Base-by-base conservation (phyloP, 78 protist species). In the Dictyostelium citrinum region DNA sequence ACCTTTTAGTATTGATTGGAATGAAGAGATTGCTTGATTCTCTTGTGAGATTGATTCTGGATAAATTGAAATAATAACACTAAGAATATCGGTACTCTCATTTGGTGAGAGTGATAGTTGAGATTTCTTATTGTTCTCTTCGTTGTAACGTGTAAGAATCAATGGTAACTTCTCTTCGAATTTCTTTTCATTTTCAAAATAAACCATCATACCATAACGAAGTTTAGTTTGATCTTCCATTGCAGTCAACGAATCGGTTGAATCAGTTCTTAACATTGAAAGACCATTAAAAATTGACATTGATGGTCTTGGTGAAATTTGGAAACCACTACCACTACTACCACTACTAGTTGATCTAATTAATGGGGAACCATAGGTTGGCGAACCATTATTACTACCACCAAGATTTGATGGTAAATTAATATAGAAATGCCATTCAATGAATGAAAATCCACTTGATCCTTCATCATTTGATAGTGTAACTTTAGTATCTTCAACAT, bases 161-260 rank as follows among this genome's bases (percentile, higher is more conserved):
- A 20, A 4, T 39, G 93, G 49, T 33, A 88, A 46, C 4, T 43
- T 46, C 1, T 39, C 76, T 67, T 39, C 80, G 20, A 88, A 88
- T 29, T 45, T 41, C 17, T 31, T 31, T 68, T 78, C 85, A 49
- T 68, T 67, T 16, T 76, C 93, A 88, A 88, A 88, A 14, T 22
- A 29, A 8, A 76, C 84, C 93, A 88, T 88, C 93, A 88, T 88
- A 68, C 93, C 93, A 67, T 88, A 88, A 68, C 93, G 93, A 8
- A 77, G 46, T 49, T 76, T 78, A 24, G 86, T 45, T 45, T 61
- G 85, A 35, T 88, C 93, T 49, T 88, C 93, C 74, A 88, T 61
- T 2, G 84, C 79, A 7, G 70, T 49, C 3, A 88, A 29, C 2
- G 55, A 33, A 31, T 88, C 93, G 0, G 93, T 88, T 5, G 93